Evolutionary conservation across 1,139 yeast genomes (phyloP).

Genomic region (Yamadazyma dushanensis): DNA sequence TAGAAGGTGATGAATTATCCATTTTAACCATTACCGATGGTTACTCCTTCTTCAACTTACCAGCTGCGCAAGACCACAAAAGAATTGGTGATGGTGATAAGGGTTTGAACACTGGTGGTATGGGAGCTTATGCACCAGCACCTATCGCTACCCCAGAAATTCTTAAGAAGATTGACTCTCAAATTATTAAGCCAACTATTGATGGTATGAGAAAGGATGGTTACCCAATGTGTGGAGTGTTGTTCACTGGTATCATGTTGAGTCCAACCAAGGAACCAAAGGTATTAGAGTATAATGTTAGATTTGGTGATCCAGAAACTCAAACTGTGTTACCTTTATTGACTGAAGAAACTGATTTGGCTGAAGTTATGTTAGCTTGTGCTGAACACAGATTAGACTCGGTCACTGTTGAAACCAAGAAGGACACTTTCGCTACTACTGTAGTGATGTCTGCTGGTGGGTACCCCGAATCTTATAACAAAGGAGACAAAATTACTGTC

Average conservation of each 20-base stretch:
- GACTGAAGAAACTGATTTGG: slow-evolving; percentile 81
- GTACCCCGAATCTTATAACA: slow-evolving; percentile 82
- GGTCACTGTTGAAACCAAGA: slow-evolving; percentile 62
- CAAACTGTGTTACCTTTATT: slow-evolving; percentile 92
- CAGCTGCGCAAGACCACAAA: slow-evolving; percentile 98
- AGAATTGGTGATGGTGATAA: slow-evolving; percentile 90
- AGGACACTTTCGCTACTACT: slow-evolving; percentile 73
- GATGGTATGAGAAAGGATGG: slow-evolving; percentile 97
- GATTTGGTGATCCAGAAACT: slow-evolving; percentile 99
- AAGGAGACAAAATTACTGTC: slow-evolving; percentile 82
- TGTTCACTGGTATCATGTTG: slow-evolving; percentile 96
- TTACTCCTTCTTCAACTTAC: slow-evolving; percentile 84
- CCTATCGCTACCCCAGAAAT: slow-evolving; percentile 81
- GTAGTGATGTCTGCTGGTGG: slow-evolving; percentile 98
- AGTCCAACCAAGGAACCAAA: slow-evolving; percentile 79
- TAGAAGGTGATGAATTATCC: slow-evolving; percentile 96
- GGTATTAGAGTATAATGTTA: slow-evolving; percentile 93
- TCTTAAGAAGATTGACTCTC: slow-evolving; percentile 65
- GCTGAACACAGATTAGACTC: slow-evolving; percentile 94
- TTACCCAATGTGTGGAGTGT: slow-evolving; percentile 90
- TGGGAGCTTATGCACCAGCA: slow-evolving; percentile 99
- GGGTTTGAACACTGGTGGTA: slow-evolving; percentile 98
- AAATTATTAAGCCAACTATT: slow-evolving; percentile 84
- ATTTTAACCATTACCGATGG: slow-evolving; percentile 94
- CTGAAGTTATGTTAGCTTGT: slow-evolving; percentile 89